Evolutionary conservation across 2,329 filamentous ascomycete species (phyloP).

Genomic region (Pseudogymnoascus pannorum): DNA sequence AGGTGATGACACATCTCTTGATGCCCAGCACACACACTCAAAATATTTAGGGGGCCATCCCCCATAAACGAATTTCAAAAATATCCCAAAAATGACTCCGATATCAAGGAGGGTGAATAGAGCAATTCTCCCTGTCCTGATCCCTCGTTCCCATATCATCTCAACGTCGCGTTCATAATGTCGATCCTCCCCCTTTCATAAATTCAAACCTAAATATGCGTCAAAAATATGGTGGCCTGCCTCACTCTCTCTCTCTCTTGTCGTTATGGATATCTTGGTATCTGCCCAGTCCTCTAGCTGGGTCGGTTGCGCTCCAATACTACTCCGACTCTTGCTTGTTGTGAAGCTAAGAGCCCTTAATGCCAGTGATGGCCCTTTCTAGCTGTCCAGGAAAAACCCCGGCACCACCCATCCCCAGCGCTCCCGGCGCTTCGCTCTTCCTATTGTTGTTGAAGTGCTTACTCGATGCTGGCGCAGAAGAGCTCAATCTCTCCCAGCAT

Average conservation of each 20-base stretch:
- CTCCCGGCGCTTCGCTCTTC: not conserved
- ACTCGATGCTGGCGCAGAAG: conserved; percentile 55
- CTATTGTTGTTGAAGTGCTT: not conserved
- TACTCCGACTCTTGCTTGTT: conserved; percentile 5
- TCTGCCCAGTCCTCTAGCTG: not conserved
- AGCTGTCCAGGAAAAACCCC: not conserved
- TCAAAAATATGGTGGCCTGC: not conserved
- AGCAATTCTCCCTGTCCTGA: not conserved
- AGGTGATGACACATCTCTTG: not conserved
- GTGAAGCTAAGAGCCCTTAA: not conserved
- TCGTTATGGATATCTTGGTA: not conserved
- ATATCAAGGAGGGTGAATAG: conserved; percentile 3
- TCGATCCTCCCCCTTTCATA: conserved; percentile 5
- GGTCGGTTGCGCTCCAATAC: not conserved
- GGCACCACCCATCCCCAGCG: not conserved
- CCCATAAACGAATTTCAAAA: not conserved
- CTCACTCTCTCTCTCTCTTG: not conserved
- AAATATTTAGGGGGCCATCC: not conserved
- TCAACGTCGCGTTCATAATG: conserved; percentile 8
- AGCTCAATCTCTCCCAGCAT: conserved; percentile 86
- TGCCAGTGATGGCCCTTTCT: conserved; percentile 8
- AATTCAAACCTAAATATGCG: not conserved
- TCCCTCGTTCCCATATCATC: conserved; percentile 4
- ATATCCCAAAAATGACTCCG: conserved; percentile 1
- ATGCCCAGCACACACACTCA: not conserved